Base-by-base conservation (phyloP, 306 rosid genomes). In the Psophocarpus tetragonolobus region DNA sequence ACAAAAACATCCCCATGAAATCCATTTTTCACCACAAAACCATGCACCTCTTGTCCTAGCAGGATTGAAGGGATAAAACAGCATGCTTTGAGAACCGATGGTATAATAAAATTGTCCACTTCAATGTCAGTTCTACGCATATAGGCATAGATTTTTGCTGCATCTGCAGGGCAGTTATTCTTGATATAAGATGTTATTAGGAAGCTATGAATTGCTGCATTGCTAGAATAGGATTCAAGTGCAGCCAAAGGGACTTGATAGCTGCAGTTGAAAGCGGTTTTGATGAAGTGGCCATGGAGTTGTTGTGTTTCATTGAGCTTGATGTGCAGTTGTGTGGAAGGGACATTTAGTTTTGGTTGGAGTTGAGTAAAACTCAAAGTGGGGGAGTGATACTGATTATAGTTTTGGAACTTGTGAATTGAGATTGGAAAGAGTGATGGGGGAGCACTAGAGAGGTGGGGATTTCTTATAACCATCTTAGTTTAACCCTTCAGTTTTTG, bases 21-120 rank as follows among this genome's bases (percentile, higher is more conserved):
- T 15, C 93, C 92, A 68, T 51, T 80, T 71, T 91, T 91, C 51
- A 86, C 36, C 11, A 51, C 88, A 54, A 84, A 87, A 60, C 90
- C 89, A 38, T 89, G 93, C 5, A 80, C 69, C 81, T 91, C 97
- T 69, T 76, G 63, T 8, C 97, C 97, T 12, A 83, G 32, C 2
- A 21, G 12, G 0, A 7, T 30, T 50, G 53, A 64, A 45, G 84
- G 83, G 82, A 82, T 71, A 13, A 82, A 82, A 11, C 83, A 47
- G 56, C 92, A 87, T 18, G 97, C 97, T 80, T 91, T 91, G 79
- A 91, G 92, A 75, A 89, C 84, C 1, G 93, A 91, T 9, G 97
- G 93, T 20, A 89, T 35, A 29, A 87, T 86, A 58, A 89, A 89
- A 53, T 62, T 83, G 83, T 91, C 93, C 10, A 89, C 81, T 70